phyloP scores from a whole-genome alignment of 495 filamentous ascomycete genomes.

The Penicillium salamii region DNA sequence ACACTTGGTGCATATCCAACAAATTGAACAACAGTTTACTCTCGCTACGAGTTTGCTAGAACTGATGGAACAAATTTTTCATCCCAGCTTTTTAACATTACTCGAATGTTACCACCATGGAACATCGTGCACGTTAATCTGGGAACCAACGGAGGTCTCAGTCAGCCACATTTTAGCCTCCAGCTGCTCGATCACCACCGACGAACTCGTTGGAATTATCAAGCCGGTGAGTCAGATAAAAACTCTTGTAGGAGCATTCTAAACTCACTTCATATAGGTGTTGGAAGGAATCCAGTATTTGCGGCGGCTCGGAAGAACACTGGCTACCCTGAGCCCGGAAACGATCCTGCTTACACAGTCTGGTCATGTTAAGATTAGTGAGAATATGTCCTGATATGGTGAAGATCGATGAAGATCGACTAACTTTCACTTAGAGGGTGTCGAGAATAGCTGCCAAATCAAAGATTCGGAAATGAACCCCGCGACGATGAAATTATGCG shows the following conservation, averaged over 20 bases:
- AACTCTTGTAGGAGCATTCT: too few species aligned
- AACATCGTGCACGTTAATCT: background rate
- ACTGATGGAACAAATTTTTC: conserved; percentile 2
- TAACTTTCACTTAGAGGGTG: background rate
- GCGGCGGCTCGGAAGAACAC: background rate
- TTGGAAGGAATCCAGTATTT: too few species aligned
- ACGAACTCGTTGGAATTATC: too few species aligned
- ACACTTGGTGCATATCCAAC: conserved; percentile 3
- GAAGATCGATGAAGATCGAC: background rate
- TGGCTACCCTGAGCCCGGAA: background rate
- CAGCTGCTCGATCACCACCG: too few species aligned
- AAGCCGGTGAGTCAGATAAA: too few species aligned
- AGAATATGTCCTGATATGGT: background rate
- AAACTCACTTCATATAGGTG: too few species aligned
- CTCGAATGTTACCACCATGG: conserved; percentile 4
- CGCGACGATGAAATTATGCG: conserved; percentile 1
- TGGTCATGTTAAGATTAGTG: conserved; percentile 5
- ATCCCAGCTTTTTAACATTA: conserved; percentile 2
- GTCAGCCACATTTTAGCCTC: too few species aligned
- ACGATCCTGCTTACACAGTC: conserved; percentile 1
- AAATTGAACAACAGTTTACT: conserved; percentile 1
- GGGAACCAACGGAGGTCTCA: background rate
- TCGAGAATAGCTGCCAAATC: conserved; percentile 2
- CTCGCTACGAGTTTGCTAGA: background rate
- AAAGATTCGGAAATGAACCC: background rate